Evolutionary conservation across 73 alveolate genomes (phyloP).

Genomic region (Breviolum minutum): DNA sequence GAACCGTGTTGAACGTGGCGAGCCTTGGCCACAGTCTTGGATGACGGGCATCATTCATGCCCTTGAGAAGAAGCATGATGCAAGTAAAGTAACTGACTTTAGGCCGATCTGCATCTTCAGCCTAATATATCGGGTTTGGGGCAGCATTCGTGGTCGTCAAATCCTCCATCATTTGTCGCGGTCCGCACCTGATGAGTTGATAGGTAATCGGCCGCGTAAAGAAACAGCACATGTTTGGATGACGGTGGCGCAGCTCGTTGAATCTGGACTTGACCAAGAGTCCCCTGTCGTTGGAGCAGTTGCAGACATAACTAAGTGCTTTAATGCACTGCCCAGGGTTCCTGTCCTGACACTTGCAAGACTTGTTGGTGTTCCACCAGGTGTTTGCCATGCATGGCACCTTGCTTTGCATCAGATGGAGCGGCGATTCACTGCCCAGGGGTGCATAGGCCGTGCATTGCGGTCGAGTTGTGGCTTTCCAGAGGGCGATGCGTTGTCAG

Average conservation of each 20-base stretch:
- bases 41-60: not conserved
- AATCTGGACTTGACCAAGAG: not conserved
- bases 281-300: not conserved
- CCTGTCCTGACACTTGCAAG: not conserved
- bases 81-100: not conserved
- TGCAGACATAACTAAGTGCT: not conserved
- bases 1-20: not conserved
- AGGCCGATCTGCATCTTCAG: not conserved
- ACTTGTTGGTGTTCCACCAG: not conserved
- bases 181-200: not conserved
- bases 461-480: not conserved
- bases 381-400: not conserved
- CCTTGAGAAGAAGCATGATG: not conserved
- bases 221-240: not conserved
- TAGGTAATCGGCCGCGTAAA: not conserved
- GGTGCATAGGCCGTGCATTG: not conserved
- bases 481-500: not conserved
- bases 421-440: not conserved
- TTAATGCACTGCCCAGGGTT: not conserved
- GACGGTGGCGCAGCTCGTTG: not conserved
- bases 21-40: not conserved
- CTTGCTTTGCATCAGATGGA: not conserved
- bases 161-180: not conserved
- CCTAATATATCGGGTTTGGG: not conserved
- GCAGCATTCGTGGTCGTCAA: not conserved